phyloP scores from a whole-genome alignment of 331 rosid genomes.

The Quercus lobata region DNA sequence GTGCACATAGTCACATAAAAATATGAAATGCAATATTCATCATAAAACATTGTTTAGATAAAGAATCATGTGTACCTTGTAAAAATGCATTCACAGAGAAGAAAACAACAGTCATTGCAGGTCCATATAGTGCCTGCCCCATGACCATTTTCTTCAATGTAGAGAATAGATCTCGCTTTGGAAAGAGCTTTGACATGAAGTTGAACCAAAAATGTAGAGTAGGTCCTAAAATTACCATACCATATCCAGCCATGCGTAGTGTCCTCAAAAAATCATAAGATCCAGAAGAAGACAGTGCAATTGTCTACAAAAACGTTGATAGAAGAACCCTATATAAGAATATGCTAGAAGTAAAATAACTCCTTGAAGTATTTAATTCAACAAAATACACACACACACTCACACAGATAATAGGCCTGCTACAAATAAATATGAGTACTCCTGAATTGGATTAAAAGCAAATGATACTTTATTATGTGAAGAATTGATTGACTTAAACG shows the following conservation, averaged over 20 bases:
- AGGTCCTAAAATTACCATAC: constrained; percentile 81
- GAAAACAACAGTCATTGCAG: constrained; percentile 75
- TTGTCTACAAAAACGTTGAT: constrained; percentile 43
- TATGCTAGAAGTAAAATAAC: background rate
- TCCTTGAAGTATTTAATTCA: background rate
- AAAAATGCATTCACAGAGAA: constrained; percentile 72
- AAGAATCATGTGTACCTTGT: constrained; percentile 57
- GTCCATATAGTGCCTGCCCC: constrained; percentile 87
- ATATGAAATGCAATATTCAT: background rate
- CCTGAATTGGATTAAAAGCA: background rate
- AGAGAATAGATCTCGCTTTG: constrained; percentile 63
- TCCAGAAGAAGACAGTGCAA: constrained; percentile 37
- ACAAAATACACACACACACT: background rate
- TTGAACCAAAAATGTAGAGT: constrained; percentile 90
- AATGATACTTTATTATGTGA: background rate
- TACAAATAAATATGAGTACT: background rate
- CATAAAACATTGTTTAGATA: background rate
- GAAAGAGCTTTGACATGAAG: constrained; percentile 70
- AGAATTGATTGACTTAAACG: too few species aligned
- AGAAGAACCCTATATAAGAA: background rate
- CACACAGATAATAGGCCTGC: background rate
- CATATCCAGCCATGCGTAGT: constrained; percentile 87
- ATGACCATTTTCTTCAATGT: constrained; percentile 81
- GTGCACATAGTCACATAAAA: background rate
- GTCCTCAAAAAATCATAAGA: constrained; percentile 68